Evolutionary conservation across 2,329 filamentous ascomycete genomes (phyloP).

Genomic region (Penicillium griseofulvum): DNA sequence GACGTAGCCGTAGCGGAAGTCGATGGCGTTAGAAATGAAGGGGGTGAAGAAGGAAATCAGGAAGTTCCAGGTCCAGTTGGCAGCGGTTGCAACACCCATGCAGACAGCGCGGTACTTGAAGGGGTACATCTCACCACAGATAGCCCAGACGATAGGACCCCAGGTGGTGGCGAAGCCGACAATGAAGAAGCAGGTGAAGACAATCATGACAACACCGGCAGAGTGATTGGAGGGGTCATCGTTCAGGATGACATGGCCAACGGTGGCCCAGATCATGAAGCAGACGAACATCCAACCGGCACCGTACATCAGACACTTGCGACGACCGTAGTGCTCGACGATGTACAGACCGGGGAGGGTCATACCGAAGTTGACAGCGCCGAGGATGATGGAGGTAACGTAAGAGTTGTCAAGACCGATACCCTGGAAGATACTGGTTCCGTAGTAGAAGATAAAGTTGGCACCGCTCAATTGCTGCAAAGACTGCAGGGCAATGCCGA

Average conservation of each 20-base stretch:
- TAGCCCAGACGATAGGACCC: conserved; percentile 58
- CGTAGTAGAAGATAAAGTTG: conserved; percentile 54
- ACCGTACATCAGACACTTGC: conserved; percentile 65
- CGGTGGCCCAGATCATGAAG: conserved; percentile 58
- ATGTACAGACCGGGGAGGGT: conserved; percentile 68
- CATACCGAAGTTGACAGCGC: conserved; percentile 65
- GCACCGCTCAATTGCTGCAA: conserved; percentile 50
- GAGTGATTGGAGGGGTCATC: conserved; percentile 41
- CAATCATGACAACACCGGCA: conserved; percentile 67
- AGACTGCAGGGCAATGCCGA: conserved; percentile 48
- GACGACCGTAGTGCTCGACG: conserved; percentile 67
- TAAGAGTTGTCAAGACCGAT: conserved; percentile 66
- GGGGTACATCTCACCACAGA: conserved; percentile 47
- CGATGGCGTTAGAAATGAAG: conserved; percentile 70
- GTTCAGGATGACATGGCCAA: conserved; percentile 52
- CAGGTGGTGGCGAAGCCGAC: conserved; percentile 68
- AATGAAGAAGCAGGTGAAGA: conserved; percentile 72
- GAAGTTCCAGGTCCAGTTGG: conserved; percentile 80
- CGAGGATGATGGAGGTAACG: conserved; percentile 65
- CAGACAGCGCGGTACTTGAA: conserved; percentile 63
- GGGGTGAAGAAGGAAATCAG: conserved; percentile 75
- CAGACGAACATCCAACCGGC: conserved; percentile 68
- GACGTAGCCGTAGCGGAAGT: conserved; percentile 74
- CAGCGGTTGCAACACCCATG: conserved; percentile 72
- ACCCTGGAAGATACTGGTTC: conserved; percentile 62